Percentiles rank a stretch among this genome's conserved stretches.
These are phyloP conservation scores for Globisporangium alternatum DNA, from an alignment of 352 stramenopile genomes.

Conservation along the genomic window DNA sequence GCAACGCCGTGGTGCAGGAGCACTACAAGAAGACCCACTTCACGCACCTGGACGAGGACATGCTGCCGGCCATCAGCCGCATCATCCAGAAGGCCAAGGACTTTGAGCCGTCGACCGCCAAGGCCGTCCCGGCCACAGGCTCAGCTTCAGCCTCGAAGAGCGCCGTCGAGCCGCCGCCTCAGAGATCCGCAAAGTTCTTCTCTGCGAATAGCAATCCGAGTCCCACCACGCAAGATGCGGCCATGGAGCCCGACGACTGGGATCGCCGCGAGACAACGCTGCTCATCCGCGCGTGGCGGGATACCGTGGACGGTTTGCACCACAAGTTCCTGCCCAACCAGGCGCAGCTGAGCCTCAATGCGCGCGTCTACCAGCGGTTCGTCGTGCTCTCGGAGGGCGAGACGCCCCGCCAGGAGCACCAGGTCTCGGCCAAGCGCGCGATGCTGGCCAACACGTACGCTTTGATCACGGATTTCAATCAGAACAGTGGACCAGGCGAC, in stretches of 20 bases:
- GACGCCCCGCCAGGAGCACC: neutral
- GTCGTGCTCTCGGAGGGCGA: conserved; percentile 15
- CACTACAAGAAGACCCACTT: conserved; percentile 22
- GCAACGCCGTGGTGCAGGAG: conserved; percentile 6
- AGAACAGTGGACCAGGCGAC: neutral
- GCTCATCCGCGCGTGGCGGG: conserved; percentile 12
- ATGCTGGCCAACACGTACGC: conserved; percentile 10
- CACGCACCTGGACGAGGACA: conserved; percentile 17
- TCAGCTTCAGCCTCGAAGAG: neutral
- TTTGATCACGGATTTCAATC: conserved; percentile 12
- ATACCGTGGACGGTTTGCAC: conserved; percentile 4
- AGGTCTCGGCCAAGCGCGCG: neutral
- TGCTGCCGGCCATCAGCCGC: conserved; percentile 7
- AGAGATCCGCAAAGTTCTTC: neutral
- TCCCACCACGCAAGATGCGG: neutral
- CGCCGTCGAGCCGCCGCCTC: neutral
- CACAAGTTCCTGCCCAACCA: conserved; percentile 5
- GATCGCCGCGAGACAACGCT: conserved; percentile 15
- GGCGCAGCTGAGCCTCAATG: neutral
- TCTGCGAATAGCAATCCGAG: neutral
- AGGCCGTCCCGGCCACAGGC: neutral
- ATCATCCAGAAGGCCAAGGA: conserved; percentile 15
- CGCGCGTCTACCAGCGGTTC: conserved; percentile 12
- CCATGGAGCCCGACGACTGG: neutral
- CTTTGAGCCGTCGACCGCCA: conserved; percentile 6